phyloP scores from a whole-genome alignment of 768 basidiomycete species.

The Hirschioporus abietinus region DNA sequence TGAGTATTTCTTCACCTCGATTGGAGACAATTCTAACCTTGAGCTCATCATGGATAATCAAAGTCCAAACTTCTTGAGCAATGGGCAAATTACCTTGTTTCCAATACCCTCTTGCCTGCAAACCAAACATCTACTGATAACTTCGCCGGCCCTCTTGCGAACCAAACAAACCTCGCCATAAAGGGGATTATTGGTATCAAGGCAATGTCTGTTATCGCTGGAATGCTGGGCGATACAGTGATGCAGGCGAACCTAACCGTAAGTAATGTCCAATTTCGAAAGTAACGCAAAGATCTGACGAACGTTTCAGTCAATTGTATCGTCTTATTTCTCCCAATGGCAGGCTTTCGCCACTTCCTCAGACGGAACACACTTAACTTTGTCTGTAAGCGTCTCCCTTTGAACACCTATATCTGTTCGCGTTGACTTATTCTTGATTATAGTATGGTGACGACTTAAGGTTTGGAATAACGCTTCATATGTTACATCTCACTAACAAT shows the following conservation, averaged over 20 bases:
- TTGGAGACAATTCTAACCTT: neutral
- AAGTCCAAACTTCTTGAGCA: slow-evolving; percentile 23
- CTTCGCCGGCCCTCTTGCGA: slow-evolving; percentile 45
- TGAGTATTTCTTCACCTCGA: slow-evolving; percentile 5
- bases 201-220: slow-evolving; percentile 54
- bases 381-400: slow-evolving; percentile 31
- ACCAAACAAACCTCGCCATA: slow-evolving; percentile 67
- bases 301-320: slow-evolving; percentile 42
- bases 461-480: slow-evolving; percentile 21
- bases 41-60: neutral
- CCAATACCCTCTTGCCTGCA: slow-evolving; percentile 43
- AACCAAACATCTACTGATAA: slow-evolving; percentile 48
- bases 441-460: slow-evolving; percentile 51
- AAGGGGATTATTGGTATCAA: slow-evolving; percentile 66
- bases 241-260: slow-evolving; percentile 37
- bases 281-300: neutral
- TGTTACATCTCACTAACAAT: slow-evolving; percentile 5
- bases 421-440: slow-evolving; percentile 7
- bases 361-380: slow-evolving; percentile 47
- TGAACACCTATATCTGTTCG: neutral
- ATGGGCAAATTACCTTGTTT: slow-evolving; percentile 26
- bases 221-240: slow-evolving; percentile 33
- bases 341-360: slow-evolving; percentile 45
- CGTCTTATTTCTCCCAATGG: slow-evolving; percentile 49
- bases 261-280: slow-evolving; percentile 3